These are phyloP conservation scores for Alternaria brassicae DNA, from an alignment of 2,329 filamentous ascomycete genomes.

Conservation along the genomic window DNA sequence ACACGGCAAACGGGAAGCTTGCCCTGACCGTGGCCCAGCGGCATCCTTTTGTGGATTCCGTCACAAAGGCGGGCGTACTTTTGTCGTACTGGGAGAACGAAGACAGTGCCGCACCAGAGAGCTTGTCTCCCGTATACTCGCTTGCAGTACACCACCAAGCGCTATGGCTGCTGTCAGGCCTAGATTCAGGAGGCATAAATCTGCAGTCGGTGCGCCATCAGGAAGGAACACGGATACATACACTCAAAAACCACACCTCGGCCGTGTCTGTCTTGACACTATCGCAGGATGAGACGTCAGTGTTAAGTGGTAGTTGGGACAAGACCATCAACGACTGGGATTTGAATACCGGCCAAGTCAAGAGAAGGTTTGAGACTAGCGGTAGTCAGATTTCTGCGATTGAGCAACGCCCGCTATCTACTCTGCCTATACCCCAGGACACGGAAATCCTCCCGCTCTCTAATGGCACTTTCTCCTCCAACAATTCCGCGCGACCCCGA, in stretches of 20 bases:
- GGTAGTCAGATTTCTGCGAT: conserved; percentile 87
- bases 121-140: conserved; percentile 89
- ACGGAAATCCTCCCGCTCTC: conserved; percentile 61
- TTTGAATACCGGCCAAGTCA: conserved; percentile 80
- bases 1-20: conserved; percentile 93
- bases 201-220: conserved; percentile 92
- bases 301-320: conserved; percentile 95
- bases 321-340: conserved; percentile 96
- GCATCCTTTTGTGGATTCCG: conserved; percentile 96
- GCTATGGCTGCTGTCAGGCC: conserved; percentile 87
- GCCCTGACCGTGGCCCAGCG: conserved; percentile 92
- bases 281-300: conserved; percentile 81
- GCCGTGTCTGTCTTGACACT: conserved; percentile 88
- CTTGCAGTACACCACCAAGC: conserved; percentile 89
- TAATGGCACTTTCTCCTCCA: conserved; percentile 78
- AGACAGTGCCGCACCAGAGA: conserved; percentile 69
- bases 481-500: conserved; percentile 67
- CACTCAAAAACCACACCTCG: conserved; percentile 82
- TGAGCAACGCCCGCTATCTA: conserved; percentile 80
- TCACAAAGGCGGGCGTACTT: conserved; percentile 91
- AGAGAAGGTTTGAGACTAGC: conserved; percentile 76
- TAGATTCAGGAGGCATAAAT: conserved; percentile 92
- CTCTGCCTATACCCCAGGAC: conserved; percentile 76
- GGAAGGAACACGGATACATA: conserved; percentile 87
- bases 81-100: conserved; percentile 99